phyloP scores from a whole-genome alignment of 2,329 filamentous ascomycete species.

The Penicillium sp. region DNA sequence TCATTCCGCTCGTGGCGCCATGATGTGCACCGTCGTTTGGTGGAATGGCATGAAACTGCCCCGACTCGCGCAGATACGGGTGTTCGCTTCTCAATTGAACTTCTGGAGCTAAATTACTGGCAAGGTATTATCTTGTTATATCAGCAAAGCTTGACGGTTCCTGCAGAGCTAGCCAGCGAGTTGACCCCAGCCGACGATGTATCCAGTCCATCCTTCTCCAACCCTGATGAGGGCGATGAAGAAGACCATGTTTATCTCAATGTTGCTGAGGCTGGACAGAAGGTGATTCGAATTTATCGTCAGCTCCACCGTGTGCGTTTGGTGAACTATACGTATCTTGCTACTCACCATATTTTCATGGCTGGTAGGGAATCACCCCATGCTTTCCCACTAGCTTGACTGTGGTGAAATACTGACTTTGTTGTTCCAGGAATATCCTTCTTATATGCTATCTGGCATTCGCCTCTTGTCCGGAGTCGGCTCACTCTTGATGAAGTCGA shows the following conservation, averaged over 20 bases:
- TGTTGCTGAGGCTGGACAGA: slow-evolving; percentile 92
- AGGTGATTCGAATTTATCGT: slow-evolving; percentile 86
- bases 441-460: slow-evolving; percentile 97
- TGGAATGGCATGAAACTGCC: slow-evolving; percentile 83
- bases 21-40: slow-evolving; percentile 81
- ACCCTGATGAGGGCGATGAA: slow-evolving; percentile 61
- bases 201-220: slow-evolving; percentile 57
- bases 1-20: slow-evolving; percentile 87
- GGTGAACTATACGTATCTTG: slow-evolving; percentile 94
- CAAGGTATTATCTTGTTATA: slow-evolving; percentile 96
- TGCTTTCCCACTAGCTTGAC: not conserved
- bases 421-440: slow-evolving; percentile 72
- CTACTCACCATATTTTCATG: slow-evolving; percentile 97
- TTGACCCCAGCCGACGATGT: slow-evolving; percentile 64
- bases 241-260: slow-evolving; percentile 93
- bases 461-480: slow-evolving; percentile 80
- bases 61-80: slow-evolving; percentile 79
- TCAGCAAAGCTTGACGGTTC: slow-evolving; percentile 84
- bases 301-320: slow-evolving; percentile 85
- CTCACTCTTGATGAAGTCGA: slow-evolving; percentile 96
- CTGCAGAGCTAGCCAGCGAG: slow-evolving; percentile 81
- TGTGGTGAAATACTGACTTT: slow-evolving; percentile 14
- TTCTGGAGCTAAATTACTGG: slow-evolving; percentile 96
- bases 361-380: slow-evolving; percentile 64
- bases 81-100: slow-evolving; percentile 86